Evolutionary conservation across 768 basidiomycete genomes (phyloP).

Genomic region (Leccinum imitatum): DNA sequence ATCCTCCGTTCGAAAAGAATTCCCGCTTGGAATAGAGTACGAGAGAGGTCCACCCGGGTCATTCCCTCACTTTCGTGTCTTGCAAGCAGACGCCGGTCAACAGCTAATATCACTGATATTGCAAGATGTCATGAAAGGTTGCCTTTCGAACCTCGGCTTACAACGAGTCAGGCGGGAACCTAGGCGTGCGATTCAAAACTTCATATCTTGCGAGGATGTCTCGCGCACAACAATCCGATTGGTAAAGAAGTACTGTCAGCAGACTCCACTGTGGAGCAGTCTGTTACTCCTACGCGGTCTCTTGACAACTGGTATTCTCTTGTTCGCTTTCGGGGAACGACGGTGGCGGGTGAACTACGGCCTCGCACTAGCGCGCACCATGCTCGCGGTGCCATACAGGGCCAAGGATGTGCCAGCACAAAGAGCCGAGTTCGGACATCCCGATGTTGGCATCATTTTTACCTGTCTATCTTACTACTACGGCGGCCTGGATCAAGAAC

Average conservation of each 20-base stretch:
- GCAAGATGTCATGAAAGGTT: conserved; percentile 15
- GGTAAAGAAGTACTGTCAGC: conserved; percentile 9
- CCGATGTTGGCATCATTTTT: conserved; percentile 34
- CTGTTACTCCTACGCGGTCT: conserved; percentile 37
- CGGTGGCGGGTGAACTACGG: conserved; percentile 43
- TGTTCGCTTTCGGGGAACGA: conserved; percentile 32
- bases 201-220: conserved; percentile 21
- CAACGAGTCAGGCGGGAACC: conserved; percentile 1
- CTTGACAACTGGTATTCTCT: conserved; percentile 31
- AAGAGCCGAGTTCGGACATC: conserved; percentile 40
- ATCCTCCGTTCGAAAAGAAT: neutral
- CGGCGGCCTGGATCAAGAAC: conserved; percentile 30
- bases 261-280: conserved; percentile 16
- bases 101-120: conserved; percentile 14
- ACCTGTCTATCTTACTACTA: conserved; percentile 41
- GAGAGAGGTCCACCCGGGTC: conserved; percentile 9
- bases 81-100: conserved; percentile 13
- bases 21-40: conserved; percentile 19
- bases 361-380: conserved; percentile 31
- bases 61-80: conserved; percentile 27
- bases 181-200: conserved; percentile 14
- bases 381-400: conserved; percentile 39
- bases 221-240: neutral
- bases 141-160: conserved; percentile 20
- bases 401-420: conserved; percentile 39